phyloP scores from a whole-genome alignment of 2,329 filamentous ascomycete genomes.

The Colletotrichum zoysiae region DNA sequence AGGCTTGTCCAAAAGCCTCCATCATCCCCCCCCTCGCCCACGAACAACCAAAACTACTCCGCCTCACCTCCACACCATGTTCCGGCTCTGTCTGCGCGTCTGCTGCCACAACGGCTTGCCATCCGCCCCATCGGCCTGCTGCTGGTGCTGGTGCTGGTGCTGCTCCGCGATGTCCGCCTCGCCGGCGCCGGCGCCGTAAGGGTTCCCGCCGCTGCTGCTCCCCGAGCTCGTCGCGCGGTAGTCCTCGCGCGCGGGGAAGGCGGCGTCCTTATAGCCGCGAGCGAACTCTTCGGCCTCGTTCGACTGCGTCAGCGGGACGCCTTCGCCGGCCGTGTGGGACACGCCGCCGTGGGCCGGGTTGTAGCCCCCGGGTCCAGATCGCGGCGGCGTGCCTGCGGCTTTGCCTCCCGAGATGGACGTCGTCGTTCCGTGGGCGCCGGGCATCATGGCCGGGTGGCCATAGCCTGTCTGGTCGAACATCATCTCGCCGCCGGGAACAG shows the following conservation, averaged over 20 bases:
- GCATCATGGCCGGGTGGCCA: slow-evolving; percentile 40
- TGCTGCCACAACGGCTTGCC: slow-evolving; percentile 67
- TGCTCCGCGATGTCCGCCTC: background rate
- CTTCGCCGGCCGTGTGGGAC: slow-evolving; percentile 50
- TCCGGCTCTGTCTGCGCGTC: slow-evolving; percentile 62
- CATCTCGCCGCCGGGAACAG: slow-evolving; percentile 35
- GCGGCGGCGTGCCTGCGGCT: slow-evolving; percentile 10
- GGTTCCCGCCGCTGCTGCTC: slow-evolving; percentile 16
- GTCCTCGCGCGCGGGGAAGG: slow-evolving; percentile 54
- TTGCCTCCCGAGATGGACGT: slow-evolving; percentile 40
- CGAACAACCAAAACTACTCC: background rate
- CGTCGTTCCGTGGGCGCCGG: slow-evolving; percentile 38
- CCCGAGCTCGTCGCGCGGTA: slow-evolving; percentile 49
- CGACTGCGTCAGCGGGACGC: slow-evolving; percentile 55
- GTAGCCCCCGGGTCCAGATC: slow-evolving; percentile 16
- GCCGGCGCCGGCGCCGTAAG: slow-evolving; percentile 27
- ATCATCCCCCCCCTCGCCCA: too few relatives aligned
- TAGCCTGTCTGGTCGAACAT: slow-evolving; percentile 40
- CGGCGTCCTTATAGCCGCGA: slow-evolving; percentile 56
- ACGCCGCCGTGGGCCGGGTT: slow-evolving; percentile 44
- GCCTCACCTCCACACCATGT: slow-evolving; percentile 60
- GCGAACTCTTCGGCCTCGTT: slow-evolving; percentile 60
- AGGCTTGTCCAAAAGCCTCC: background rate
- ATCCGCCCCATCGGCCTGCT: slow-evolving; percentile 41
- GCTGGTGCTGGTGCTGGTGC: background rate